Base-by-base conservation (phyloP, 306 rosid species). In the Erythrophleum fordii region DNA sequence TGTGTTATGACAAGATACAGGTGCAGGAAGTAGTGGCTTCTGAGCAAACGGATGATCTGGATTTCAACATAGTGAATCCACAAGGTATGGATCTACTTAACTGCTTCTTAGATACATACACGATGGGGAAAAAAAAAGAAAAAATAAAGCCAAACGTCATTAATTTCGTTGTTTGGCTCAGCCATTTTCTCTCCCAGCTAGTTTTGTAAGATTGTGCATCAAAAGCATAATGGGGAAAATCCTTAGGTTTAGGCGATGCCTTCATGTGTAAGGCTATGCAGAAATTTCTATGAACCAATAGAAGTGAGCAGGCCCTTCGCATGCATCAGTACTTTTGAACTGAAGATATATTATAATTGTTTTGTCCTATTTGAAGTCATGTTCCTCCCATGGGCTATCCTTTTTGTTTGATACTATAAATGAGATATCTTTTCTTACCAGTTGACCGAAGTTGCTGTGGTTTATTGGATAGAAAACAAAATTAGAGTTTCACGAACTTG, bases 31-130 rank as follows among this genome's bases (percentile, higher is more conserved):
- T 55, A 71, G 71, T 75, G 52, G 80, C 85, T 85, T 72, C 84
- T 52, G 73, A 64, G 26, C 81, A 69, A 81, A 51, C 46, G 16
- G 77, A 35, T 75, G 75, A 73, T 75, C 68, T 48, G 16, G 59
- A 86, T 74, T 44, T 48, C 39, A 76, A 77, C 70, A 28, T 39
- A 69, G 86, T 22, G 72, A 86, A 83, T 39, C 83, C 84, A 51
- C 87, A 41, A 79, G 96, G 97, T 93, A 83, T 60, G 82, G 41
- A 39, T 49, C 12, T 62, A 14, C 77, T 17, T 69, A 6, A 20
- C 61, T 81, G 48, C 52, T 80, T 81, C 55, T 70, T 20, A 74
- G 51, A 71, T 77, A 77, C 14, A 46, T 48, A 3, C 13, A 22
- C 39, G 67, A 56, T 58, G n/a, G n/a, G 65, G 51, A 11, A 41